Conservation (phyloP, 1,139 yeast genomes). For the Sugiyamaella japonica region DNA sequence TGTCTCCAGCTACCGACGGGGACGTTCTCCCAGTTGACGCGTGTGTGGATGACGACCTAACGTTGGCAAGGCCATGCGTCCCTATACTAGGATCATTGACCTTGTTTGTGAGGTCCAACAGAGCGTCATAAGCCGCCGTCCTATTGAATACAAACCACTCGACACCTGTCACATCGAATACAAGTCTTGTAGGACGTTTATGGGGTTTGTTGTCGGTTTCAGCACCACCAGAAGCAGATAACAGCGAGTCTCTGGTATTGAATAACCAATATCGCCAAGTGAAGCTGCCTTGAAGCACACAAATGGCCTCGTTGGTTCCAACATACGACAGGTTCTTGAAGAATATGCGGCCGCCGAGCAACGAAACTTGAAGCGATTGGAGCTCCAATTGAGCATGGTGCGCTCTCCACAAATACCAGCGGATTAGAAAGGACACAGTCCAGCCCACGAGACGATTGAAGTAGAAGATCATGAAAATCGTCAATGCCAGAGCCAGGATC, state of each 20-base stretch:
- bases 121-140: conserved; percentile 69
- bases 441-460: conserved; percentile 75
- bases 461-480: conserved; percentile 68
- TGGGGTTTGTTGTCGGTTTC: conserved; percentile 39
- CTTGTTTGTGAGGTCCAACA: conserved; percentile 43
- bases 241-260: conserved; percentile 36
- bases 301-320: conserved; percentile 67
- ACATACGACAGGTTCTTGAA: conserved; percentile 72
- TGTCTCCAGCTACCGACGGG: no score
- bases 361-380: conserved; percentile 72
- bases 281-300: conserved; percentile 66
- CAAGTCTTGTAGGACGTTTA: conserved; percentile 56
- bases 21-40: background rate
- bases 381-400: conserved; percentile 58
- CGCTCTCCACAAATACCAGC: conserved; percentile 63
- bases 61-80: background rate
- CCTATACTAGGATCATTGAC: background rate
- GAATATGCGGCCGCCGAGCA: conserved; percentile 78
- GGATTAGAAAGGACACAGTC: conserved; percentile 51
- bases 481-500: conserved; percentile 64
- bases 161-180: conserved; percentile 66
- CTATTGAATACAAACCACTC: conserved; percentile 83
- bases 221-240: background rate
- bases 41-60: conserved; percentile 9
- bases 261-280: conserved; percentile 92